Evolutionary conservation across 139 green algal genomes (phyloP).

Genomic region (Spirogloea muscicola): DNA sequence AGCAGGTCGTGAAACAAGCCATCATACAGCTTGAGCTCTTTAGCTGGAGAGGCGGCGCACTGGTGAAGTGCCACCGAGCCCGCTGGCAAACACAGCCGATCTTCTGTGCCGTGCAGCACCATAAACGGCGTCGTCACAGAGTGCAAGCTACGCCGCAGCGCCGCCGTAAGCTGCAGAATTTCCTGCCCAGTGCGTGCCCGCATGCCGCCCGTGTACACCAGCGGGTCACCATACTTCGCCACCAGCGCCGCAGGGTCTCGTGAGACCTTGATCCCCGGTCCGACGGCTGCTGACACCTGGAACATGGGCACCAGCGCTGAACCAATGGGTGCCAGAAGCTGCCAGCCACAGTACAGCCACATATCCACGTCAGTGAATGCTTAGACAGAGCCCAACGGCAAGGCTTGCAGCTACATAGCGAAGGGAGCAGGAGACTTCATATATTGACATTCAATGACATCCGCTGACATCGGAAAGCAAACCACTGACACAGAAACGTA

Average conservation of each 20-base stretch:
- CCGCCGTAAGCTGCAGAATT: slow-evolving; percentile 1
- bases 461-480: too few relatives aligned
- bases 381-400: too few relatives aligned
- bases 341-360: too few relatives aligned
- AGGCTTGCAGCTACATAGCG: too few relatives aligned
- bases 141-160: slow-evolving; percentile 3
- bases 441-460: too few relatives aligned
- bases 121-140: slow-evolving; percentile 4
- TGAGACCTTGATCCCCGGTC: neutral
- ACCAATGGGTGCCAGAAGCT: neutral
- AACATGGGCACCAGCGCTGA: neutral
- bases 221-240: slow-evolving; percentile 19
- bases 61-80: slow-evolving; percentile 1
- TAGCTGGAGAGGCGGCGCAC: neutral
- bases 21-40: slow-evolving; percentile 14
- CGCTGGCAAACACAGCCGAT: neutral
- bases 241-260: slow-evolving; percentile 1
- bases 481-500: too few relatives aligned
- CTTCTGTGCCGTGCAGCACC: slow-evolving; percentile 7
- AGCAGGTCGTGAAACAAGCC: slow-evolving; percentile 15
- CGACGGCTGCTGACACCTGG: neutral
- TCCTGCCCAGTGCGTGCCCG: slow-evolving; percentile 15
- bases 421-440: too few relatives aligned
- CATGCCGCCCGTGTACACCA: slow-evolving; percentile 22
- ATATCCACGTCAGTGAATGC: too few relatives aligned